These are phyloP conservation scores for Eucalyptus regnans DNA, from an alignment of 345 rosid species.

Conservation along the genomic window DNA sequence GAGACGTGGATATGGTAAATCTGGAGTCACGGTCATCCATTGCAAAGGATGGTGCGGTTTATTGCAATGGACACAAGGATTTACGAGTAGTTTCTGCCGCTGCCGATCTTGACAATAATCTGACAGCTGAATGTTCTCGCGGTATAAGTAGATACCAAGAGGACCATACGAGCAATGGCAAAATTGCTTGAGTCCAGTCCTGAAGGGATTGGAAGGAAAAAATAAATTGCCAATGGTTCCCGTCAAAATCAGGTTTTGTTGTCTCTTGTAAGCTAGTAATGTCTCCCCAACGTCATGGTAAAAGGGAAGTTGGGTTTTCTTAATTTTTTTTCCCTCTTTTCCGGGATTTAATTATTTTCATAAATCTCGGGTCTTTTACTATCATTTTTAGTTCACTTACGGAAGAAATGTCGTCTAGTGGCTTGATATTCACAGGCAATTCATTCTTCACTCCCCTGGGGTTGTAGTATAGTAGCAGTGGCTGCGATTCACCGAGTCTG, in stretches of 20 bases:
- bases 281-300: constrained; percentile 3
- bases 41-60: neutral
- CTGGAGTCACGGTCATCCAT: neutral
- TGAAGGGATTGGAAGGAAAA: neutral
- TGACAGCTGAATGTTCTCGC: neutral
- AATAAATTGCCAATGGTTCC: neutral
- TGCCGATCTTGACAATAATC: neutral
- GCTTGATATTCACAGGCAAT: neutral
- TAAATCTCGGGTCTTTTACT: constrained; percentile 18
- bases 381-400: neutral
- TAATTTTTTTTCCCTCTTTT: neutral
- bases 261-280: neutral
- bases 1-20: neutral
- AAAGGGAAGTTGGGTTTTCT: neutral
- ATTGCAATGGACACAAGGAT: neutral
- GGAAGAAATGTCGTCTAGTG: neutral
- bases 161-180: neutral
- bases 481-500: neutral
- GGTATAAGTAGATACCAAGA: neutral
- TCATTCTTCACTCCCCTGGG: neutral
- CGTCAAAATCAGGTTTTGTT: neutral
- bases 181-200: neutral
- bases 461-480: neutral
- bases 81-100: neutral
- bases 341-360: constrained; percentile 34